Base-by-base conservation (phyloP, 306 rosid species). In the Cicer chorassanicum region DNA sequence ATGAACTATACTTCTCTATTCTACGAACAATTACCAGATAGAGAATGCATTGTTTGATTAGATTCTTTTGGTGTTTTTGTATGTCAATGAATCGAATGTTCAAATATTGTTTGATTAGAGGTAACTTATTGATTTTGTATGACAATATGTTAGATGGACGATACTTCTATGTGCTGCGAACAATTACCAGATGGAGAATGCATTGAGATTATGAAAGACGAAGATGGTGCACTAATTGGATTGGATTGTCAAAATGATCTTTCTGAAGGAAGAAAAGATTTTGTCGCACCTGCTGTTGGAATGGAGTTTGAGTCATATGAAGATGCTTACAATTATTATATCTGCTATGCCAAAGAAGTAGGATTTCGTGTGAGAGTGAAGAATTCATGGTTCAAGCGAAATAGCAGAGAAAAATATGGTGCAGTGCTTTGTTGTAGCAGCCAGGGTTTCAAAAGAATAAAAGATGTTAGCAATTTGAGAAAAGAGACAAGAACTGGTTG, bases 341-440 rank as follows among this genome's bases (percentile, higher is more conserved):
- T 87, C 53, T 91, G 98, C 79, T 93, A 93, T 72, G 97, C 98
- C 61, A 93, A 88, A 82, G 98, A 87, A 75, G 89, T 91, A 49
- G 98, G 98, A 7, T 93, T 93, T 87, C 76, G 92, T 5, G 96
- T 93, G 15, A 77, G 98, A 87, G 98, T 93, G 82, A 93, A 93
- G 83, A 93, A 93, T 79, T 93, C 97, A 6, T 93, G 98, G 97
- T 93, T 91, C 80, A 91, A 93, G 86, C 86, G 96, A 79, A 91
- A 93, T 80, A 91, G 97, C 69, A 88, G 89, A 72, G 98, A 93
- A 78, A 93, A 93, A 82, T 91, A 93, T 29, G 98, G 98, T 73
- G 98, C 98, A 0, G 97, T 93, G 55, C 97, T 93, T 76, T 93
- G 98, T 70, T 93, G 98, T 74, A 93, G 98, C 82, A 93, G 98